Base-by-base conservation (phyloP, 495 filamentous ascomycete genomes). In the Annulohypoxylon moriforme region DNA sequence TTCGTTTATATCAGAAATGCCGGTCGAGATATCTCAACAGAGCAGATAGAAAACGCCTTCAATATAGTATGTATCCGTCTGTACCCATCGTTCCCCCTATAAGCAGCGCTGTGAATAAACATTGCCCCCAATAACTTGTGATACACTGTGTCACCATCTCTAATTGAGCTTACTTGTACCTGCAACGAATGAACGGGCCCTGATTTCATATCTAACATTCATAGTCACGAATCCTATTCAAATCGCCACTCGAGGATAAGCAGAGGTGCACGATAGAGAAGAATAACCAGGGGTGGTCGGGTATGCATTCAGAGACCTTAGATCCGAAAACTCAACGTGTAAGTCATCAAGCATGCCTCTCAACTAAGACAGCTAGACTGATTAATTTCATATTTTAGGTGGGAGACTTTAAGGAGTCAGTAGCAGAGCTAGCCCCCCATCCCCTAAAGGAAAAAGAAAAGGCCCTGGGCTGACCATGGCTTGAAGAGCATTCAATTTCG, bases 331-430 rank as follows among this genome's bases (percentile, higher is more conserved):
- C 89, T 61, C 94, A 97, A 77, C 88, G 90, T 76, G 93, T 94
- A 84, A 68, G 79, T 76, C 52, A 66, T 29, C 20, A 4, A 42
- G 34, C 27, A n/a, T n/a, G 11, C 3, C 1, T 14, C 42, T 22
- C 34, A 44, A 4, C 18, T 20, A 38, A 58, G 11, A 31, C 9
- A 27, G 1, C 22, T 11, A 11, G 18, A 34, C 56, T 24, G 16
- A 46, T 64, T 49, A 62, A 71, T 68, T 18, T 67, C 44, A 27
- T 7, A 11, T 40, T 25, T 44, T 36, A 94, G 92, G 87, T 89
- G 18, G 95, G 94, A 14, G 95, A 98, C 73, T 94, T 94, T 76
- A 98, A 98, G 85, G 94, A 97, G 94, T 96, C 82, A 74, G 82
- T 72, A 10, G 20, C 11, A 49, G 20, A 25, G 18, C 4, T 20